phyloP scores from a whole-genome alignment of 2,329 filamentous ascomycete genomes.

The Colletotrichum endophyticum region DNA sequence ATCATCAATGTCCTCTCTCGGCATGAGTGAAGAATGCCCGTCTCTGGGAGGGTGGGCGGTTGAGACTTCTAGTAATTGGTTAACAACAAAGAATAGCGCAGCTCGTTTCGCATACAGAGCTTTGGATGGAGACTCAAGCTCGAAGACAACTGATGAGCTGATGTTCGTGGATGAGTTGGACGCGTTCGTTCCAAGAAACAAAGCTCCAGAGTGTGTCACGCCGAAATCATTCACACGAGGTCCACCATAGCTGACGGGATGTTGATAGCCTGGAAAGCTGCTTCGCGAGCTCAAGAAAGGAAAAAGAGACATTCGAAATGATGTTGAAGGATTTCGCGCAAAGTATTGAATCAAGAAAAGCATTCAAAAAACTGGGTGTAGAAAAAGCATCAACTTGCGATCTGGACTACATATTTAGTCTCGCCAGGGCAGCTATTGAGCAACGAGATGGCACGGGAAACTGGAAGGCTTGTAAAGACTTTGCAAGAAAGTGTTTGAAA shows the following conservation, averaged over 20 bases:
- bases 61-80: neutral
- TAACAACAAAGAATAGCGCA: neutral
- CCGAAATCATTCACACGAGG: neutral
- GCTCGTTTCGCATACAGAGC: neutral
- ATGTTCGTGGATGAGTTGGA: neutral
- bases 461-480: neutral
- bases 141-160: neutral
- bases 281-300: neutral
- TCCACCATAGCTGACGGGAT: neutral
- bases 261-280: neutral
- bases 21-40: neutral
- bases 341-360: neutral
- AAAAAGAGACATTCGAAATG: neutral
- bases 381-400: neutral
- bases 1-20: neutral
- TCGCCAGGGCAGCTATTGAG: neutral
- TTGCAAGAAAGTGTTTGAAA: neutral
- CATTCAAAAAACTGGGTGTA: neutral
- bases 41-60: neutral
- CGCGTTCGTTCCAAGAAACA: neutral
- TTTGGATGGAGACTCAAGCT: neutral
- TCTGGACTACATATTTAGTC: neutral
- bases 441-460: neutral
- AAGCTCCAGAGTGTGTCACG: neutral
- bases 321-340: neutral